Conservation (phyloP, 2,329 filamentous ascomycete species). For the Byssochlamys sp. region DNA sequence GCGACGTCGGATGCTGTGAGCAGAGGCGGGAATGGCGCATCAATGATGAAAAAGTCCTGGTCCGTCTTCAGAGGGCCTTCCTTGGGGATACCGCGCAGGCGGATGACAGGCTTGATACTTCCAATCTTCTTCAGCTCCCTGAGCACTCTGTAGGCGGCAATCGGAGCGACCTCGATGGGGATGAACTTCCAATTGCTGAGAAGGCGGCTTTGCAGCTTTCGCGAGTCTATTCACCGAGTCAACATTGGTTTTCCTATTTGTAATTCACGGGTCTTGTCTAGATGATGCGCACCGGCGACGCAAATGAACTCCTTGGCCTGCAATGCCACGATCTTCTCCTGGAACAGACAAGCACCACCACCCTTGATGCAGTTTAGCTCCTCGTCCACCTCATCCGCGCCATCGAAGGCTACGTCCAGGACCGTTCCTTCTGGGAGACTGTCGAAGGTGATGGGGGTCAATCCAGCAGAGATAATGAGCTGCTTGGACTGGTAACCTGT, state of each 20-base stretch:
- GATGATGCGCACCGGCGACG: conserved; percentile 56
- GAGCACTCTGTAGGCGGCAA: conserved; percentile 69
- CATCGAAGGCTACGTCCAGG: conserved; percentile 89
- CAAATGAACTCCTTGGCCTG: conserved; percentile 77
- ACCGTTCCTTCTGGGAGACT: conserved; percentile 54
- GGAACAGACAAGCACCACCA: conserved; percentile 91
- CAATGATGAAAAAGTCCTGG: conserved; percentile 80
- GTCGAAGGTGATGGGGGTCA: conserved; percentile 69
- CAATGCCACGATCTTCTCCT: conserved; percentile 90
- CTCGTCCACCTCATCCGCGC: conserved; percentile 90
- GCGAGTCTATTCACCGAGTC: conserved; percentile 55
- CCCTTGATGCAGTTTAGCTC: conserved; percentile 96
- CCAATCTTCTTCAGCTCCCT: conserved; percentile 63
- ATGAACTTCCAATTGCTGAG: conserved; percentile 69
- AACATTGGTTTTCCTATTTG: background rate
- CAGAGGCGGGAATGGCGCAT: conserved; percentile 75
- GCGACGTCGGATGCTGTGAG: conserved; percentile 52
- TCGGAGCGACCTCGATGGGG: conserved; percentile 85
- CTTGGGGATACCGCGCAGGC: conserved; percentile 65
- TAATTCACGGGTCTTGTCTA: background rate
- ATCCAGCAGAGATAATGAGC: conserved; percentile 68
- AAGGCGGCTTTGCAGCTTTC: conserved; percentile 73
- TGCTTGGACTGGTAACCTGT: conserved; percentile 86
- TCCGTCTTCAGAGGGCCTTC: conserved; percentile 77
- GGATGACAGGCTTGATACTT: conserved; percentile 58